phyloP scores from a whole-genome alignment of 2,329 filamentous ascomycete species.

The Tolypocladium album region DNA sequence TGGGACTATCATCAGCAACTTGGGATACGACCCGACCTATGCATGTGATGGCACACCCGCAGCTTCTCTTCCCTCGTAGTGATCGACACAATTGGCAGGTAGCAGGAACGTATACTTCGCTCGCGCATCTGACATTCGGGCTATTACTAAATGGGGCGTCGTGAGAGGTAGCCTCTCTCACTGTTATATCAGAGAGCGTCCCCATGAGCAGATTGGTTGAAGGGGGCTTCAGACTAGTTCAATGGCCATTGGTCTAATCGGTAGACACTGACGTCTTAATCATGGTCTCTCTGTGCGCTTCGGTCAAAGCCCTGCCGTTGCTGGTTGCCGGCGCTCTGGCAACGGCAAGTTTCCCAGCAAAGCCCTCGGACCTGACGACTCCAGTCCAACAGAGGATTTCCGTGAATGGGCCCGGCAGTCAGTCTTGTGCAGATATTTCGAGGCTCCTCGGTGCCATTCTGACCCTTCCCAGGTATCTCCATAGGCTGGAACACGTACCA shows the following conservation, averaged over 20 bases:
- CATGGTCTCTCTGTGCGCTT: neutral
- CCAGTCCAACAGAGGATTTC: conserved; percentile 43
- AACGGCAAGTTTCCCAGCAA: conserved; percentile 28
- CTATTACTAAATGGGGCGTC: neutral
- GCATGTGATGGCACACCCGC: neutral
- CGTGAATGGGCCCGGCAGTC: conserved; percentile 36
- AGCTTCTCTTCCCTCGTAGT: neutral
- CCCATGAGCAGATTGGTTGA: neutral
- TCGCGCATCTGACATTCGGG: neutral
- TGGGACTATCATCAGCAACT: neutral
- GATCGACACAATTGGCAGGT: neutral
- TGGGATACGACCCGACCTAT: neutral
- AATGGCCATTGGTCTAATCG: neutral
- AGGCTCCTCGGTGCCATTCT: neutral
- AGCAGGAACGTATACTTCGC: neutral
- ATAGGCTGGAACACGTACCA: conserved; percentile 48
- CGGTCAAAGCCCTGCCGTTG: neutral
- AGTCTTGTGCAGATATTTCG: conserved; percentile 7
- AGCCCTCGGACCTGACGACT: conserved; percentile 38
- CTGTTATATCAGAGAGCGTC: neutral
- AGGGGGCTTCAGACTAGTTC: neutral
- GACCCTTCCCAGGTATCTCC: conserved; percentile 30
- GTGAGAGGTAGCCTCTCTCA: neutral
- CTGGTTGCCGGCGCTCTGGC: conserved; percentile 1
- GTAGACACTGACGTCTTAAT: neutral